Percentiles rank a stretch among this genome's conserved stretches.
Evolutionary conservation across 768 basidiomycete species (phyloP).

Genomic region (Lactarius hatsudake): DNA sequence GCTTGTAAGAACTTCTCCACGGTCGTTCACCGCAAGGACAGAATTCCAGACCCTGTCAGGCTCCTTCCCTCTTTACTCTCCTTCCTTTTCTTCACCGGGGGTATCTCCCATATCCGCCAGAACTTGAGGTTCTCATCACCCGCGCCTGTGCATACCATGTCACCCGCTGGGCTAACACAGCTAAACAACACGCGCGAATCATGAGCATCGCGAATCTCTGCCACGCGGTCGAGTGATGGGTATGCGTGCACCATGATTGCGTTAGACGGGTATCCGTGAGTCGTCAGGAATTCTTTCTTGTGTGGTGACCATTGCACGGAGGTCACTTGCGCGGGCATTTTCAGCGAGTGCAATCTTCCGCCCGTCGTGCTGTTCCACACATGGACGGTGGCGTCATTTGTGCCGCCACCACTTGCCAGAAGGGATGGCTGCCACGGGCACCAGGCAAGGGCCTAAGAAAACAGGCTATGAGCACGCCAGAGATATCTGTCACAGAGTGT

Average conservation of each 20-base stretch:
- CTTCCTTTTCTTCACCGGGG: slow-evolving; percentile 52
- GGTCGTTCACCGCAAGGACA: slow-evolving; percentile 36
- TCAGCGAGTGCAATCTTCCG: slow-evolving; percentile 81
- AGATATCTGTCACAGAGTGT: background rate
- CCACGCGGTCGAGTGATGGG: slow-evolving; percentile 77
- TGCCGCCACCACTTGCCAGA: slow-evolving; percentile 46
- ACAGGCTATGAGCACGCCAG: background rate
- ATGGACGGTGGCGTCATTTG: slow-evolving; percentile 87
- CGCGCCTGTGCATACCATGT: slow-evolving; percentile 87
- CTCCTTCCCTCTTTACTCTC: slow-evolving; percentile 38
- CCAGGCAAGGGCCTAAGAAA: slow-evolving; percentile 86
- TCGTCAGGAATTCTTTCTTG: slow-evolving; percentile 85
- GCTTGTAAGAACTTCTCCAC: background rate
- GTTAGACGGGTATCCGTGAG: slow-evolving; percentile 93
- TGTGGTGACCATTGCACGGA: slow-evolving; percentile 86
- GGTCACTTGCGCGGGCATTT: slow-evolving; percentile 89
- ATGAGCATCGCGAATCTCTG: slow-evolving; percentile 88
- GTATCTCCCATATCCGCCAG: slow-evolving; percentile 82
- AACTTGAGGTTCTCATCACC: slow-evolving; percentile 97
- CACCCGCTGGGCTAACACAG: slow-evolving; percentile 82
- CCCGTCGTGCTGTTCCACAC: slow-evolving; percentile 93
- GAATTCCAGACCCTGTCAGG: slow-evolving; percentile 34
- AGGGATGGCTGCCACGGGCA: slow-evolving; percentile 78
- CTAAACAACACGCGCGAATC: slow-evolving; percentile 88
- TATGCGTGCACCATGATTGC: slow-evolving; percentile 80